Conservation (phyloP, 1,284 basidiomycete species). For the Apiotrichum domesticum region DNA sequence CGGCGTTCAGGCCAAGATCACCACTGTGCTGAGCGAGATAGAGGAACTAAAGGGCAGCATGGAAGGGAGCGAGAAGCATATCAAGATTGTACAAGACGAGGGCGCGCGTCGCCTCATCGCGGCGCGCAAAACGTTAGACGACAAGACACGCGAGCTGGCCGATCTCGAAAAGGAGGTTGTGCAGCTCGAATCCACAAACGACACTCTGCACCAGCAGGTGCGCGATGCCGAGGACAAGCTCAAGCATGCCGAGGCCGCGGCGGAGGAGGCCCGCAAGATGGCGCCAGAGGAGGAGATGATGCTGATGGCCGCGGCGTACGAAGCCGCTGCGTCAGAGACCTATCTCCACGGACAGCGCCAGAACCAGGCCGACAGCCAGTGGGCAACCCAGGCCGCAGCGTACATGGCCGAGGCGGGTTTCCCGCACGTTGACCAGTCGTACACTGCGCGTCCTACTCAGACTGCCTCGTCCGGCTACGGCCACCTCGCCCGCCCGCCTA, state of each 20-base stretch:
- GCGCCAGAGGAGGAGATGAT: slow-evolving; percentile 45
- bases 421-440: slow-evolving; percentile 39
- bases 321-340: slow-evolving; percentile 40
- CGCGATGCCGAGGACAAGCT: slow-evolving; percentile 41
- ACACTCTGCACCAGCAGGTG: slow-evolving; percentile 32
- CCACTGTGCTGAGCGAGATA: slow-evolving; percentile 65
- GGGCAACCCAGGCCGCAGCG: slow-evolving; percentile 41
- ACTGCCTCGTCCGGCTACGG: slow-evolving; percentile 23
- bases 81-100: slow-evolving; percentile 49
- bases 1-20: slow-evolving; percentile 60
- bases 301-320: slow-evolving; percentile 45
- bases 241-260: slow-evolving; percentile 24
- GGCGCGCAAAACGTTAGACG: slow-evolving; percentile 54
- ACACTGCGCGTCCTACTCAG: slow-evolving; percentile 36
- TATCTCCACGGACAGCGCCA: slow-evolving; percentile 29
- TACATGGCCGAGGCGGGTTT: slow-evolving; percentile 46
- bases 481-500: slow-evolving; percentile 21
- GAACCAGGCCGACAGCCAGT: slow-evolving; percentile 28
- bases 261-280: slow-evolving; percentile 33
- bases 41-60: slow-evolving; percentile 55
- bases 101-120: slow-evolving; percentile 50
- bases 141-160: slow-evolving; percentile 51
- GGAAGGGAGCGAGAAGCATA: slow-evolving; percentile 42
- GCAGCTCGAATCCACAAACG: slow-evolving; percentile 29
- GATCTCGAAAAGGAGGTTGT: slow-evolving; percentile 36